Evolutionary conservation across 371 early-diverging fungal species (phyloP).

Genomic region (Mucor saturninus): DNA sequence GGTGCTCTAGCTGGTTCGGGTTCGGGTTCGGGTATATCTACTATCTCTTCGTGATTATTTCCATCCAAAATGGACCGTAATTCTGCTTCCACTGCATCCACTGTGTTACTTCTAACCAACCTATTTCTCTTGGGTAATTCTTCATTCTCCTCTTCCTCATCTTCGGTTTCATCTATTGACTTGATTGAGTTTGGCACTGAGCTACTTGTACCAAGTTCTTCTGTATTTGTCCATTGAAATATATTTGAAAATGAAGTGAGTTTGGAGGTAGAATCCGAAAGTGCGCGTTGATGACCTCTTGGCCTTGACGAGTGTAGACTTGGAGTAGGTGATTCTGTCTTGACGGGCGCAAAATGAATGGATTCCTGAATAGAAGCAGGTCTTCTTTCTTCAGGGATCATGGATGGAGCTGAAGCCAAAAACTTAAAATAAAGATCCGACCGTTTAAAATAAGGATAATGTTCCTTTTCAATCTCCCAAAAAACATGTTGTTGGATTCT

Average conservation of each 20-base stretch:
- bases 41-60: constrained; percentile 15
- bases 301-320: background rate
- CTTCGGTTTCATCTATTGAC: constrained; percentile 26
- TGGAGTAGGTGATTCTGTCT: background rate
- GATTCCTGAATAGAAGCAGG: constrained; percentile 22
- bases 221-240: constrained; percentile 22
- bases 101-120: constrained; percentile 47
- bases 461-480: constrained; percentile 63
- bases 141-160: constrained; percentile 28
- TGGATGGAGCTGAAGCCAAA: constrained; percentile 50
- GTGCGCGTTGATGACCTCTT: constrained; percentile 36
- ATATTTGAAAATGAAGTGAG: constrained; percentile 38
- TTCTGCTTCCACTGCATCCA: constrained; percentile 68
- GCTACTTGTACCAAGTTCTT: constrained; percentile 16
- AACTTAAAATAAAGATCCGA: constrained; percentile 74
- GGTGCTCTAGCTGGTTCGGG: background rate
- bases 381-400: constrained; percentile 13
- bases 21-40: background rate
- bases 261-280: constrained; percentile 34
- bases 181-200: constrained; percentile 27
- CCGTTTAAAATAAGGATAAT: constrained; percentile 67
- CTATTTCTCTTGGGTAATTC: constrained; percentile 16
- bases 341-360: background rate
- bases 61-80: constrained; percentile 62
- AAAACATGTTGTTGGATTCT: constrained; percentile 63